Base-by-base conservation (phyloP, 2,329 filamentous ascomycete species). In the Magnaporthiopsis incrustans region DNA sequence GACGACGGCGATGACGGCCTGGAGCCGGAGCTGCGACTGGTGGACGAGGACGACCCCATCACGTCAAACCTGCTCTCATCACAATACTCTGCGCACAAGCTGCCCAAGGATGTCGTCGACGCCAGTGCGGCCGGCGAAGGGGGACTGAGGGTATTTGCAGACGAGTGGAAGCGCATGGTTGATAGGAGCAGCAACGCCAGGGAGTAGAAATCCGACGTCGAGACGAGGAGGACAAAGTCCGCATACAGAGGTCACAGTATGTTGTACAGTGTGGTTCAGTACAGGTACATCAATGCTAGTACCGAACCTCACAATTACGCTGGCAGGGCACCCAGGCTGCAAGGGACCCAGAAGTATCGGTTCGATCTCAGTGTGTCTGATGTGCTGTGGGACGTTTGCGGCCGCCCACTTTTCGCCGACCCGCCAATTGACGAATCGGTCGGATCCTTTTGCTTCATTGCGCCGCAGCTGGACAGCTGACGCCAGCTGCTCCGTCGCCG, bases 61-160 rank as follows among this genome's bases (percentile, higher is more conserved):
- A 57, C 27, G 8, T 64, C 64, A 73, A 90, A 89, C 69, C 96
- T 97, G 73, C 87, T 85, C 68, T 89, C 90, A 5, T 85, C 92
- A 1, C 90, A 94, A 71, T 98, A 96, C 75, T 97, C 92, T 67
- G 94, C 95, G 3, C 94, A 98, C 73, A 99, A 98, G 77, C 78
- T 99, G 69, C 95, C 95, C 0, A 92, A 89, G 74, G 95, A 99
- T 70, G 92, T 98, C 2, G 93, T 97, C 3, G 86, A 89, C 69
- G 87, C 87, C 26, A 84, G 85, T 68, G 71, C 84, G 68, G 83
- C 83, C 1, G 89, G 90, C 4, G 86, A 90, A 64, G 90, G 89
- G 3, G 89, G 89, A 0, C 82, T 98, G 78, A 83, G 88, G 66
- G 92, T 96, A 76, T 93, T 95, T 77, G 86, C 90, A 66, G 82